These are phyloP conservation scores for Ustilago loliicola DNA, from an alignment of 1,284 basidiomycete species.

Conservation along the genomic window DNA sequence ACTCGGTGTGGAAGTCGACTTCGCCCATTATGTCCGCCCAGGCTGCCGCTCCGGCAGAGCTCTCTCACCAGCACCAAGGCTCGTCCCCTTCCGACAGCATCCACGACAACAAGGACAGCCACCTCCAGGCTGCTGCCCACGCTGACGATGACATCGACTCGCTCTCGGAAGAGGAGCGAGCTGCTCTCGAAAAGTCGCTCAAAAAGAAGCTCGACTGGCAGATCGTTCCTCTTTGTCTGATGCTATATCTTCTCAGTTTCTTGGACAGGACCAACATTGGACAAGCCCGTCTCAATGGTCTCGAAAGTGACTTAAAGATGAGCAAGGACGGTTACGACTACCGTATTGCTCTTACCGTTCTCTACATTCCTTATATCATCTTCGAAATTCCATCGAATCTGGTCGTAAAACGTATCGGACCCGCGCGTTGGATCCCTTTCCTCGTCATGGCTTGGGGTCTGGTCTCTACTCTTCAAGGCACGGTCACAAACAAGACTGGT, in stretches of 20 bases:
- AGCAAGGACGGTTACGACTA: conserved; percentile 49
- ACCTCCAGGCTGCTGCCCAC: conserved; percentile 9
- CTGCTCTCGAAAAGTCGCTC: conserved; percentile 45
- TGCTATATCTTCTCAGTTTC: conserved; percentile 51
- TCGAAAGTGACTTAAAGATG: conserved; percentile 38
- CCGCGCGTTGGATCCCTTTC: conserved; percentile 58
- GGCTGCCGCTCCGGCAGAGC: conserved; percentile 21
- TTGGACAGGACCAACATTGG: conserved; percentile 60
- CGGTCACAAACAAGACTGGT: conserved; percentile 56
- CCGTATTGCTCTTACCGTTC: conserved; percentile 55
- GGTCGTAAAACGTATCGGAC: conserved; percentile 58
- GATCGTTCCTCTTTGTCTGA: conserved; percentile 55
- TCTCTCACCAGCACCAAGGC: conserved; percentile 21
- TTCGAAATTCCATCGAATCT: conserved; percentile 65
- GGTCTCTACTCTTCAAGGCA: conserved; percentile 59
- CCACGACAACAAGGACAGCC: conserved; percentile 27
- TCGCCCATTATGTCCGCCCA: conserved; percentile 23
- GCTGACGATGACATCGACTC: conserved; percentile 36
- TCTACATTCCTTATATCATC: conserved; percentile 68
- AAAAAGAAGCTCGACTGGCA: conserved; percentile 63
- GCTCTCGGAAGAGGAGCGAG: conserved; percentile 27
- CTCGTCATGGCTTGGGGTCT: conserved; percentile 60
- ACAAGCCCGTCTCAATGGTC: conserved; percentile 57
- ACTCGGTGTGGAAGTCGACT: not conserved
- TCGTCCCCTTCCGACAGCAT: conserved; percentile 34